Evolutionary conservation across 2,329 filamentous ascomycete species (phyloP).

Genomic region (Cladophialophora immunda): DNA sequence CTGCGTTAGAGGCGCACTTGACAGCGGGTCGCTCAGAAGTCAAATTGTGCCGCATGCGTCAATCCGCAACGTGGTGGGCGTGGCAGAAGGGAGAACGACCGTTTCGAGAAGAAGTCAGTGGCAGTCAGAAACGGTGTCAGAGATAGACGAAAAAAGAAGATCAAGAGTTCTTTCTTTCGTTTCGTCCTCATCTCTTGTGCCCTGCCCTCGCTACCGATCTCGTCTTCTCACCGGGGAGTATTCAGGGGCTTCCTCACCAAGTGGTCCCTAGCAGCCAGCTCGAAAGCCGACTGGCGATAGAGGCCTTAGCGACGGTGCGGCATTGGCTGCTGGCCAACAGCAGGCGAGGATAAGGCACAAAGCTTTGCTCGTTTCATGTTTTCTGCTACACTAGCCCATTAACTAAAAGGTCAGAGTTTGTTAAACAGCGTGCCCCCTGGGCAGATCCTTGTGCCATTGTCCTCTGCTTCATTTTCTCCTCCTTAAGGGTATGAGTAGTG

Average conservation of each 20-base stretch:
- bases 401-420: slow-evolving; percentile 7
- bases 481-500: background rate
- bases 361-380: slow-evolving; percentile 31
- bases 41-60: slow-evolving; percentile 9
- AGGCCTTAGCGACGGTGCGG: background rate
- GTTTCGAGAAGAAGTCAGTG: slow-evolving; percentile 13
- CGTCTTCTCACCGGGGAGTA: slow-evolving; percentile 16
- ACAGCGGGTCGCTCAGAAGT: slow-evolving; percentile 4
- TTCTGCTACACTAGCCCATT: slow-evolving; percentile 29
- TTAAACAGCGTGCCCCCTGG: background rate
- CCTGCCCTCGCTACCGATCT: slow-evolving; percentile 7
- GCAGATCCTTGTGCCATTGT: background rate
- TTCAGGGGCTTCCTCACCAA: slow-evolving; percentile 25
- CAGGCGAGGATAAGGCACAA: slow-evolving; percentile 4
- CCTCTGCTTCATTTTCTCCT: background rate
- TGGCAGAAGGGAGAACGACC: slow-evolving; percentile 1
- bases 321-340: slow-evolving; percentile 8
- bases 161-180: slow-evolving; percentile 14
- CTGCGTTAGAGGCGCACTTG: slow-evolving; percentile 25
- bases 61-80: background rate
- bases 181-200: slow-evolving; percentile 16
- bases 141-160: slow-evolving; percentile 23
- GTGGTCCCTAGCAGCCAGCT: slow-evolving; percentile 10
- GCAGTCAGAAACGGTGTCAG: slow-evolving; percentile 6
- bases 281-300: slow-evolving; percentile 9